phyloP scores from a whole-genome alignment of 768 basidiomycete genomes.

The Fomitopsis pulvina region DNA sequence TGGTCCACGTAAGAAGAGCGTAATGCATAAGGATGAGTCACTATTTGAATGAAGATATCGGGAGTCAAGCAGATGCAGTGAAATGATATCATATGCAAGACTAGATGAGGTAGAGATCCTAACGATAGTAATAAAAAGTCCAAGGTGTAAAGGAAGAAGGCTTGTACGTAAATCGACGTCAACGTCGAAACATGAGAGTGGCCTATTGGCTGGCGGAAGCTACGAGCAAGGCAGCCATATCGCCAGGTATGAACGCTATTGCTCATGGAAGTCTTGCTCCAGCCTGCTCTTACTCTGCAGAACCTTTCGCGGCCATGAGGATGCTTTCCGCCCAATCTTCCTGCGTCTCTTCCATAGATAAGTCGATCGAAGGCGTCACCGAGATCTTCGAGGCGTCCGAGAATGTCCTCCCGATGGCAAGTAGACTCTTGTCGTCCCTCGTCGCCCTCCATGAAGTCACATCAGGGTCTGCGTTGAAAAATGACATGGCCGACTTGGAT shows the following conservation, averaged over 20 bases:
- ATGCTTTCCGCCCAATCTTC: conserved; percentile 76
- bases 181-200: neutral
- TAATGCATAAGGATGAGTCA: neutral
- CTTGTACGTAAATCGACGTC: neutral
- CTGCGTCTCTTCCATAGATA: conserved; percentile 34
- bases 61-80: neutral
- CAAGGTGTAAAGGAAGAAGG: neutral
- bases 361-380: conserved; percentile 38
- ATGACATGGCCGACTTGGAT: conserved; percentile 15
- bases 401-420: conserved; percentile 5
- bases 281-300: conserved; percentile 1
- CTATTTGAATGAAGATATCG: neutral
- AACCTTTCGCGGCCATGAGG: conserved; percentile 44
- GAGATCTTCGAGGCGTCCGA: conserved; percentile 26
- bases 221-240: no score
- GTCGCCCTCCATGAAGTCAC: neutral
- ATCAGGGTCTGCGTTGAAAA: conserved; percentile 6
- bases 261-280: no score
- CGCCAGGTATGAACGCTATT: no score
- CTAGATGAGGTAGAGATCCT: neutral
- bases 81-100: neutral
- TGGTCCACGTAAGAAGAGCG: neutral
- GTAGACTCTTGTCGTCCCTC: neutral
- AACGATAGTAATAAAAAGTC: neutral
- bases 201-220: neutral